Evolutionary conservation across 306 rosid genomes (phyloP), one percentile per base, ranked within the genome.

Genomic region (Malus asiatica): DNA sequence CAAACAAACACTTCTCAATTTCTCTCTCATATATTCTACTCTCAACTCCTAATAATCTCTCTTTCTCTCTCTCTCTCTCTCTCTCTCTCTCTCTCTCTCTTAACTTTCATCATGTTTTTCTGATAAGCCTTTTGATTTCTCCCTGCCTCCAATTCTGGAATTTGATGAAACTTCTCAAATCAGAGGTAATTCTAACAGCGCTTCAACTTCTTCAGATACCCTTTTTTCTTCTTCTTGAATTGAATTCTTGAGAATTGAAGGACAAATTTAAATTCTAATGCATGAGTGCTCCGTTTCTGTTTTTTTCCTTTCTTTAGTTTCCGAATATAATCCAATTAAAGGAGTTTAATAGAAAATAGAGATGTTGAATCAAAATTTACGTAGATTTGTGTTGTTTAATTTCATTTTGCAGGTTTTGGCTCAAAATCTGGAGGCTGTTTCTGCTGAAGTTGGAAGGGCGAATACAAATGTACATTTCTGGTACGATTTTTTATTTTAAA

Each of bases 121-220:
- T 84, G 73, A 84, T 72, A 73, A 72, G 68, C 11, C 64, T 72
- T 65, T 57, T n/a, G n/a, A 30, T 51, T 32, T 22, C 42, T 19
- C 9, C 42, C 48, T 76, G 76, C 46, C 45, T 51, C 53, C 72
- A 61, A 27, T 74, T 55, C 68, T 46, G 70, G 68, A 58, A 33
- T 35, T 35, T 35, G 1, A 72, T 62, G 22, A 76, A 81, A 69
- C 55, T 72, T 66, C 58, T 45, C 32, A 59, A 25, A 27, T 13
- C 16, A 23, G 69, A 86, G 87, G 90, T 88, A 52, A 14, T 55
- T 55, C 61, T 14, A 48, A 48, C 53, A 48, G 53, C 16, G 8
- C 53, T 48, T 48, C 7, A 48, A 14, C 18, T 48, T 48, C 53
- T 48, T 48, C 18, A 4, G 19, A 13, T 48, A 48, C 19, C 53